Conservation (phyloP, 768 basidiomycete species). For the Lyophyllum decastes region DNA sequence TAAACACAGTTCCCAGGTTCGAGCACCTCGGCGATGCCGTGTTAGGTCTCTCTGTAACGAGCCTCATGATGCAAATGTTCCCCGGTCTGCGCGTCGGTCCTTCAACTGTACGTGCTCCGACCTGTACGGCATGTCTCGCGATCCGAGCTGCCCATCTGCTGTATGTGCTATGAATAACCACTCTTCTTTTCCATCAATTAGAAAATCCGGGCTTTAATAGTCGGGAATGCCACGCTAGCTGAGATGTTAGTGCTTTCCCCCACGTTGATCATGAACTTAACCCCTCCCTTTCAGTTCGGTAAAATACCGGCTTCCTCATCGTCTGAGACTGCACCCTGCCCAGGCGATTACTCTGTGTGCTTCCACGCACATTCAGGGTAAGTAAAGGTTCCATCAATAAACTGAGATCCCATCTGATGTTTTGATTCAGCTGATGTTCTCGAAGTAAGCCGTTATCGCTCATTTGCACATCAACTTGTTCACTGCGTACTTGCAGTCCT, state of each 20-base stretch:
- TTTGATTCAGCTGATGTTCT: slow-evolving; percentile 66
- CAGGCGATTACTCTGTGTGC: slow-evolving; percentile 72
- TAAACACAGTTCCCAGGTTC: slow-evolving; percentile 40
- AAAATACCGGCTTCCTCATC: slow-evolving; percentile 63
- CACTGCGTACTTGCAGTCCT: slow-evolving; percentile 50
- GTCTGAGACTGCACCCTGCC: slow-evolving; percentile 65
- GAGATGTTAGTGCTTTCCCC: slow-evolving; percentile 49
- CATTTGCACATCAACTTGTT: neutral
- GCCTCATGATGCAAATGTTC: slow-evolving; percentile 60
- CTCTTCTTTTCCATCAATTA: slow-evolving; percentile 25
- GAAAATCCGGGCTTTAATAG: slow-evolving; percentile 80
- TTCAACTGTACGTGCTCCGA: slow-evolving; percentile 55
- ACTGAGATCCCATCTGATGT: slow-evolving; percentile 7
- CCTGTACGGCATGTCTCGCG: slow-evolving; percentile 13
- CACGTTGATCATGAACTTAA: neutral
- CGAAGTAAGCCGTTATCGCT: slow-evolving; percentile 50
- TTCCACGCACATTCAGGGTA: slow-evolving; percentile 75
- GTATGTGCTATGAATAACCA: slow-evolving; percentile 1
- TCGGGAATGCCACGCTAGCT: slow-evolving; percentile 74
- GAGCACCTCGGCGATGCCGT: slow-evolving; percentile 82
- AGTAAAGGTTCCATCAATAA: slow-evolving; percentile 14
- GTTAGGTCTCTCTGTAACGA: slow-evolving; percentile 66
- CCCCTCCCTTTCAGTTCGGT: slow-evolving; percentile 49
- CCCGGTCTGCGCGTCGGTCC: slow-evolving; percentile 78
- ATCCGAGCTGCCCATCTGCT: slow-evolving; percentile 9